These are phyloP conservation scores for Lonicera japonica DNA, from an alignment of 129 eudicot species.

Conservation along the genomic window DNA sequence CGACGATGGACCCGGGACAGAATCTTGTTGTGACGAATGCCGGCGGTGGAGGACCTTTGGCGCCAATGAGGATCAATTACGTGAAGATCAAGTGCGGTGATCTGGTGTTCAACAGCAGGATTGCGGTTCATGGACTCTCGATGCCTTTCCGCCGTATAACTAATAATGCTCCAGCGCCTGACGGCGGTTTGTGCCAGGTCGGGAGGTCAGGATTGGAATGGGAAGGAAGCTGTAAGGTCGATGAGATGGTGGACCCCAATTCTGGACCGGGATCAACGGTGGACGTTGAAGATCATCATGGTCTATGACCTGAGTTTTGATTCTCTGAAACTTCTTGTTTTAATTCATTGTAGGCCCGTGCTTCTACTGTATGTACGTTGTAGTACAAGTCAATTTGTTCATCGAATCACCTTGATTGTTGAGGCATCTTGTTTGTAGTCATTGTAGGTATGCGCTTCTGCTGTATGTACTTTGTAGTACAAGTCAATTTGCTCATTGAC, in stretches of 20 bases:
- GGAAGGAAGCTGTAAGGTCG: background rate
- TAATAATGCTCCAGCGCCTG: slow-evolving; percentile 13
- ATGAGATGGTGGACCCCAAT: background rate
- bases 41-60: slow-evolving; percentile 51
- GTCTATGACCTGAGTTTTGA: background rate
- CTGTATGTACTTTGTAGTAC: slow-evolving; percentile 10
- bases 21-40: slow-evolving; percentile 49
- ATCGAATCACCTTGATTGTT: too few relatives aligned
- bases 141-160: slow-evolving; percentile 33
- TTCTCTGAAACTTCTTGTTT: background rate
- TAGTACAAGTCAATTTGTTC: slow-evolving; percentile 1
- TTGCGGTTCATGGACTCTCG: slow-evolving; percentile 55
- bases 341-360: too few relatives aligned
- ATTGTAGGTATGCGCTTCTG: background rate
- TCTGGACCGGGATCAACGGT: too few relatives aligned
- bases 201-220: background rate
- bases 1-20: slow-evolving; percentile 49
- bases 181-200: slow-evolving; percentile 16
- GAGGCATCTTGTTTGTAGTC: too few relatives aligned
- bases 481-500: background rate
- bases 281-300: background rate
- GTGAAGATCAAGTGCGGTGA: slow-evolving; percentile 41
- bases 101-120: slow-evolving; percentile 38
- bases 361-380: slow-evolving; percentile 4
- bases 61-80: slow-evolving; percentile 70